Percentiles rank a stretch among this genome's conserved stretches.
These are phyloP conservation scores for Pseudogymnoascus verrucosus DNA, from an alignment of 2,329 filamentous ascomycete species.

Conservation along the genomic window DNA sequence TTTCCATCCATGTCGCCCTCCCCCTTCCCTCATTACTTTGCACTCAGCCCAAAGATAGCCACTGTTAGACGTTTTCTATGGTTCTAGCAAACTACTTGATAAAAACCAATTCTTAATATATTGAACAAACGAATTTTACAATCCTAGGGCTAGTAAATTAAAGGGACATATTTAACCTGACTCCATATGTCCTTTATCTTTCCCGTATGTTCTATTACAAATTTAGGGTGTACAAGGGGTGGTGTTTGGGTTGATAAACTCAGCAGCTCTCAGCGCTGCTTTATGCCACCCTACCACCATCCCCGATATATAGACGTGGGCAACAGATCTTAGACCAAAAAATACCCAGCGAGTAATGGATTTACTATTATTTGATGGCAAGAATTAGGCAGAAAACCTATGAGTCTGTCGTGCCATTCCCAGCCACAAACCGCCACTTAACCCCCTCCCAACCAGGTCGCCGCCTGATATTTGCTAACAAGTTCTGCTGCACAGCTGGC, in stretches of 20 bases:
- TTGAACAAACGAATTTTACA: too few species aligned
- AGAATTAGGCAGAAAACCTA: not conserved
- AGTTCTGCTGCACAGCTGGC: conserved; percentile 10
- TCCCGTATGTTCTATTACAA: too few species aligned
- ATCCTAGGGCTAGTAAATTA: too few species aligned
- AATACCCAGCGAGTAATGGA: not conserved
- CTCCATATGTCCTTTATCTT: too few species aligned
- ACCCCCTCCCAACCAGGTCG: conserved; percentile 20
- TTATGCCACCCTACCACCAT: not conserved
- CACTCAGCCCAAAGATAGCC: not conserved
- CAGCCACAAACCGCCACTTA: conserved; percentile 17
- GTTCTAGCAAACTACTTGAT: not conserved
- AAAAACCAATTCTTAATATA: not conserved
- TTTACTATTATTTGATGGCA: not conserved
- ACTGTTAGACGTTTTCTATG: not conserved
- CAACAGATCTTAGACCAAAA: not conserved
- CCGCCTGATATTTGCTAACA: conserved; percentile 14
- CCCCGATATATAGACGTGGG: not conserved
- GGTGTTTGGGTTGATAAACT: too few species aligned
- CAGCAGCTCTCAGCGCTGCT: too few species aligned
- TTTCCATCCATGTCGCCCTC: too few species aligned
- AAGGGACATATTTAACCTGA: too few species aligned
- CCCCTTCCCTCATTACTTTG: too few species aligned
- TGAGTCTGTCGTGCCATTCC: not conserved
- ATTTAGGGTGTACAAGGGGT: too few species aligned